phyloP scores from a whole-genome alignment of 1,284 basidiomycete genomes.

The Ceratobasidium sp. region DNA sequence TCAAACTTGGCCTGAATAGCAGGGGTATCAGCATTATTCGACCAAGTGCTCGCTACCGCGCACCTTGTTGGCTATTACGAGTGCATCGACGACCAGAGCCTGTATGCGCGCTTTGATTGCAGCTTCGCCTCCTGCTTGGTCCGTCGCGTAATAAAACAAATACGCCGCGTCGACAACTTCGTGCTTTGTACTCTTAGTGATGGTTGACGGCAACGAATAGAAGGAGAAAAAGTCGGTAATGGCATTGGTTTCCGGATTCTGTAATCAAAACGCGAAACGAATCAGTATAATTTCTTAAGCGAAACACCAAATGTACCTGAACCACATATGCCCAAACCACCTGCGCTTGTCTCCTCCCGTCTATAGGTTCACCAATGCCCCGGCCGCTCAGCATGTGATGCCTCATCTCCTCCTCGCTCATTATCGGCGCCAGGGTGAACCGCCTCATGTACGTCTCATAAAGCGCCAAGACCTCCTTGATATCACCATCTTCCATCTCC shows the following conservation, averaged over 20 bases:
- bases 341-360: slow-evolving; percentile 70
- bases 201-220: slow-evolving; percentile 93
- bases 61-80: slow-evolving; percentile 74
- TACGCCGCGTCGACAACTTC: slow-evolving; percentile 84
- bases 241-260: slow-evolving; percentile 81
- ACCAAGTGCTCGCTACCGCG: slow-evolving; percentile 36
- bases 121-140: slow-evolving; percentile 63
- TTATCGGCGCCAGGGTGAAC: slow-evolving; percentile 83
- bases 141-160: slow-evolving; percentile 89
- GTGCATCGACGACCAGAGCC: slow-evolving; percentile 75
- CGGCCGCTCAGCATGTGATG: slow-evolving; percentile 90
- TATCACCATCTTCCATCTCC: slow-evolving; percentile 85
- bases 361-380: slow-evolving; percentile 66
- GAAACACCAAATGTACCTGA: slow-evolving; percentile 65
- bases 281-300: slow-evolving; percentile 11
- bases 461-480: slow-evolving; percentile 76
- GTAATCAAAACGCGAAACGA: slow-evolving; percentile 8
- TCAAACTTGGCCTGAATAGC: slow-evolving; percentile 76
- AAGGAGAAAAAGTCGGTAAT: slow-evolving; percentile 98
- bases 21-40: not conserved
- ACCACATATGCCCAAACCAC: slow-evolving; percentile 98
- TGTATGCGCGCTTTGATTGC: slow-evolving; percentile 76
- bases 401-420: slow-evolving; percentile 78
- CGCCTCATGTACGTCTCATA: slow-evolving; percentile 82
- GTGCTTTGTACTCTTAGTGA: slow-evolving; percentile 72